Conservation (phyloP, 305 asterid species). For the Fraxinus velutina region DNA sequence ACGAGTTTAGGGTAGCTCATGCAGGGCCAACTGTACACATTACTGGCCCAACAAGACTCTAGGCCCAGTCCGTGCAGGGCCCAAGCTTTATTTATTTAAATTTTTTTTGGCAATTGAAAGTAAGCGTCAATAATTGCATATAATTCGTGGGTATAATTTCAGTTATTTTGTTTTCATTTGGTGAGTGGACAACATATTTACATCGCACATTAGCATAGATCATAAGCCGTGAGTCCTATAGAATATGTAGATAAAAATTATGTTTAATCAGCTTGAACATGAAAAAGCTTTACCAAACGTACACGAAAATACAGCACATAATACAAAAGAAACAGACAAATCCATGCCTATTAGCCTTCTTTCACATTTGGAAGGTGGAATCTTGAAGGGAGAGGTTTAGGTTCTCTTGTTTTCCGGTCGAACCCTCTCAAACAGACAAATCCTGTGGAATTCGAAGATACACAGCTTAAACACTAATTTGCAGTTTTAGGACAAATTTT, state of each 20-base stretch:
- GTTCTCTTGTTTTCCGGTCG: conserved; percentile 30
- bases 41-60: background rate
- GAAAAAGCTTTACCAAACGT: background rate
- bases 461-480: background rate
- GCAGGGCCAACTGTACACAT: background rate
- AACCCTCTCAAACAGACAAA: conserved; percentile 37
- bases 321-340: background rate
- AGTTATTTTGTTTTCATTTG: background rate
- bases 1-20: background rate
- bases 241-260: background rate
- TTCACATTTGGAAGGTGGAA: conserved; percentile 23
- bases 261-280: background rate
- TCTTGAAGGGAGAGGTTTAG: conserved; percentile 22
- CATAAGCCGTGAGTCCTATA: background rate
- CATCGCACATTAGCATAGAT: background rate
- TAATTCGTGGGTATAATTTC: background rate
- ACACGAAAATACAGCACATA: background rate
- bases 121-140: background rate
- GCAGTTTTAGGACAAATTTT: background rate
- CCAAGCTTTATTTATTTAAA: background rate
- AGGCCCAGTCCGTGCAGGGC: background rate
- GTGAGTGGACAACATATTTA: background rate
- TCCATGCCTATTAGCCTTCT: background rate
- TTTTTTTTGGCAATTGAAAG: background rate
- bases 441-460: conserved; percentile 22